Conservation (phyloP, 2,329 filamentous ascomycete genomes). For the Cladosporium sp. region DNA sequence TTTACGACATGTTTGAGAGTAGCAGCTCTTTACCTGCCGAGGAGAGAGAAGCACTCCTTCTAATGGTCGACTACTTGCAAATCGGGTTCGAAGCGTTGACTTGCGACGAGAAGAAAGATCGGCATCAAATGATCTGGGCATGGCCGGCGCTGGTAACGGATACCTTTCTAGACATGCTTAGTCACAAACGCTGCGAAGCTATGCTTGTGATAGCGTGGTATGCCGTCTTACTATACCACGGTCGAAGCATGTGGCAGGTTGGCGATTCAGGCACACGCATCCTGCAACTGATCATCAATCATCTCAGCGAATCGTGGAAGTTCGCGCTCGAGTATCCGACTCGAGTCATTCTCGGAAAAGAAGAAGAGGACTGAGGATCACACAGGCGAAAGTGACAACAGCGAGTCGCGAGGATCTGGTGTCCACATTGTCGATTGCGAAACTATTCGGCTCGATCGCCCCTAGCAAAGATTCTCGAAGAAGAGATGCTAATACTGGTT, state of each 20-base stretch:
- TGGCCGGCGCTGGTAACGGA: conserved; percentile 36
- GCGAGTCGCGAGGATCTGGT: too few relatives aligned
- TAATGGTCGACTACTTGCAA: background rate
- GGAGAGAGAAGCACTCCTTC: background rate
- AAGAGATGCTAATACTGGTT: too few relatives aligned
- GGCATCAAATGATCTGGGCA: conserved; percentile 28
- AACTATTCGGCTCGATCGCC: too few relatives aligned
- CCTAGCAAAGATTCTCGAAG: too few relatives aligned
- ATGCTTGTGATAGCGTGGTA: conserved; percentile 50
- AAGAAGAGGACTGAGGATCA: too few relatives aligned
- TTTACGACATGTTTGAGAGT: too few relatives aligned
- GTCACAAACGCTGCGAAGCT: conserved; percentile 34
- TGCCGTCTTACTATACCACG: conserved; percentile 44
- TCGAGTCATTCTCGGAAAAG: too few relatives aligned
- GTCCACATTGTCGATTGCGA: too few relatives aligned
- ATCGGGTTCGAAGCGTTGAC: conserved; percentile 20
- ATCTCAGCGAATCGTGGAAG: background rate
- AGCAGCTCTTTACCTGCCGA: too few relatives aligned
- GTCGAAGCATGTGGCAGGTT: conserved; percentile 23
- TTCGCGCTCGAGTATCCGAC: too few relatives aligned
- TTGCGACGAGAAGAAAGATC: conserved; percentile 12
- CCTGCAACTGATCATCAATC: conserved; percentile 1
- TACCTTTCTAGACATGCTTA: conserved; percentile 28
- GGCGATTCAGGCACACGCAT: conserved; percentile 21
- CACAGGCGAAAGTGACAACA: too few relatives aligned